Percentiles rank a stretch among this genome's conserved stretches.
phyloP scores from a whole-genome alignment of 2,329 filamentous ascomycete species.

The Epichloe gansuensis region DNA sequence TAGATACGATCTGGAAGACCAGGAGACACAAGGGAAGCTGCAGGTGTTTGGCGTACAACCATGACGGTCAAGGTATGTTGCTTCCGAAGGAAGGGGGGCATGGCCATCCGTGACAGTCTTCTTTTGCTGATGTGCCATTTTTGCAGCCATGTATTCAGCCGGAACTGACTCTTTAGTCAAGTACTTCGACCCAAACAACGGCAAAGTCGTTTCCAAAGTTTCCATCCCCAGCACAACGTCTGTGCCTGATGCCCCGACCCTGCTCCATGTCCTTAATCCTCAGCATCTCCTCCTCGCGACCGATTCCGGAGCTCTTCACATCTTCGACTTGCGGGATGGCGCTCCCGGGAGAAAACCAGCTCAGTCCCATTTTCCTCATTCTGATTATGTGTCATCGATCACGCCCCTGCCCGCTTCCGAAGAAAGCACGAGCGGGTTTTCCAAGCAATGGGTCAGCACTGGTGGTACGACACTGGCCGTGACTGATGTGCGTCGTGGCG shows the following conservation, averaged over 20 bases:
- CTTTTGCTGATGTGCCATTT: neutral
- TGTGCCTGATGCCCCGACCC: conserved; percentile 58
- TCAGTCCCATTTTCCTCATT: conserved; percentile 75
- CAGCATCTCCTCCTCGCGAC: conserved; percentile 81
- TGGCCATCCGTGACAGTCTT: neutral
- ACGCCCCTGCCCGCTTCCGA: conserved; percentile 68
- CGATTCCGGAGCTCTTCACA: conserved; percentile 78
- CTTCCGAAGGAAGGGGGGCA: conserved; percentile 11
- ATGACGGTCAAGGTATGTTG: conserved; percentile 58
- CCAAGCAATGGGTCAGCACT: conserved; percentile 91
- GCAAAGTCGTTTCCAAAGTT: conserved; percentile 69
- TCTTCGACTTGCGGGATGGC: conserved; percentile 65
- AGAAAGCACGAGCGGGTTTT: conserved; percentile 73
- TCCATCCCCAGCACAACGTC: conserved; percentile 49
- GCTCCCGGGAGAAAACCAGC: conserved; percentile 50
- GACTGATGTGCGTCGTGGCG: conserved; percentile 75
- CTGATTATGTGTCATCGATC: conserved; percentile 84
- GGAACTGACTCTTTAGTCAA: conserved; percentile 48
- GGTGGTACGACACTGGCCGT: conserved; percentile 84
- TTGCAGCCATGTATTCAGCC: conserved; percentile 46
- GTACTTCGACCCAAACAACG: conserved; percentile 43
- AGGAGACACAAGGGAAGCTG: conserved; percentile 90
- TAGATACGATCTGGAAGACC: conserved; percentile 78
- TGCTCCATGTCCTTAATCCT: conserved; percentile 73
- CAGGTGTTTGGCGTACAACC: conserved; percentile 62